Evolutionary conservation across 306 rosid species (phyloP).

Genomic region (Prunus campanulata): DNA sequence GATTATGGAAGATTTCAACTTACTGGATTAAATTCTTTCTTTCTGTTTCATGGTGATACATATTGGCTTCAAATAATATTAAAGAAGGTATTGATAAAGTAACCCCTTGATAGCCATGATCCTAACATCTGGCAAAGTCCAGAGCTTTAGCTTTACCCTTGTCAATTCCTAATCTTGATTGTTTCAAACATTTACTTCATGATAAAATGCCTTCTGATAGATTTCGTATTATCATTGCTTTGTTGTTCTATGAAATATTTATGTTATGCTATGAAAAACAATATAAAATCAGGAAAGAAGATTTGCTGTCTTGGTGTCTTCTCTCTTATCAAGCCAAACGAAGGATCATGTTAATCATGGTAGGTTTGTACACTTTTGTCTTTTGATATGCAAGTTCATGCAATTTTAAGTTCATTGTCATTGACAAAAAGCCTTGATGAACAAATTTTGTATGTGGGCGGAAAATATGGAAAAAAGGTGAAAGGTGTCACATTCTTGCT

Average conservation of each 20-base stretch:
- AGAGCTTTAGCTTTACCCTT: neutral
- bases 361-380: conserved; percentile 25
- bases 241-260: conserved; percentile 2
- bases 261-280: neutral
- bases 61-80: neutral
- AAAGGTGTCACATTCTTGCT: neutral
- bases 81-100: neutral
- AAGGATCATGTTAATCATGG: conserved; percentile 84
- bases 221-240: neutral
- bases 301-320: conserved; percentile 83
- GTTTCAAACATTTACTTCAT: neutral
- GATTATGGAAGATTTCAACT: neutral
- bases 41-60: no score
- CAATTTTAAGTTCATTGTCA: neutral
- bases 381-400: neutral
- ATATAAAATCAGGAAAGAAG: conserved; percentile 66
- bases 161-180: neutral
- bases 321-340: conserved; percentile 91
- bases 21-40: neutral
- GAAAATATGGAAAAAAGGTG: neutral
- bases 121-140: neutral
- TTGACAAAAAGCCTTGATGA: neutral
- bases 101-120: neutral
- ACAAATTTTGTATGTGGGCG: neutral
- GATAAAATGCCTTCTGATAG: neutral